phyloP scores from a whole-genome alignment of 1,284 basidiomycete genomes.

The Nidula niveotomentosa region DNA sequence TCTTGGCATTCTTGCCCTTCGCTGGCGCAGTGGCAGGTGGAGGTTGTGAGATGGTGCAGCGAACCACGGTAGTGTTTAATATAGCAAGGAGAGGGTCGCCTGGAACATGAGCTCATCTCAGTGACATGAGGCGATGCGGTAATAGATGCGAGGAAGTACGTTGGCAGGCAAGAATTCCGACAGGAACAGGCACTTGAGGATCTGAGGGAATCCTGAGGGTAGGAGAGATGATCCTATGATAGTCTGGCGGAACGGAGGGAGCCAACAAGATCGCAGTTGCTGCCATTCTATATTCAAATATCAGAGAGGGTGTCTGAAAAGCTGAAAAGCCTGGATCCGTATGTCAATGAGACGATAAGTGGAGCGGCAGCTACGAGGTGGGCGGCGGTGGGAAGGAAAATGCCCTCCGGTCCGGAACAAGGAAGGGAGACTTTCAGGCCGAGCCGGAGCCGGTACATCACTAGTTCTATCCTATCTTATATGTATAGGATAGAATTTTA shows the following conservation, averaged over 20 bases:
- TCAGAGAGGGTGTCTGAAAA: background rate
- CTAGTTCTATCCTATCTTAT: no score
- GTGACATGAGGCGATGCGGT: background rate
- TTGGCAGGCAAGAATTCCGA: conserved; percentile 73
- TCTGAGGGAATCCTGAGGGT: conserved; percentile 54
- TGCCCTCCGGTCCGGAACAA: no score
- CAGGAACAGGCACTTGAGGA: conserved; percentile 52
- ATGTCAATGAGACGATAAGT: no score
- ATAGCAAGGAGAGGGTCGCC: conserved; percentile 66
- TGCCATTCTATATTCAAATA: background rate
- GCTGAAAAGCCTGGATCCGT: background rate
- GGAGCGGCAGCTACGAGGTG: no score
- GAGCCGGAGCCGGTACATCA: no score
- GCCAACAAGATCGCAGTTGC: conserved; percentile 35
- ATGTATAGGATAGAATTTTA: no score
- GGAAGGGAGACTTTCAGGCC: no score
- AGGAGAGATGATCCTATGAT: conserved; percentile 63
- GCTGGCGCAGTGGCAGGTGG: conserved; percentile 22
- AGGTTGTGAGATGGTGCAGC: conserved; percentile 41
- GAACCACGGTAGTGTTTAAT: conserved; percentile 54
- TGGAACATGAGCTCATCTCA: conserved; percentile 19
- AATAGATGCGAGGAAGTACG: conserved; percentile 34
- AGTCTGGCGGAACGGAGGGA: conserved; percentile 48
- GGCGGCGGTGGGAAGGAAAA: no score
- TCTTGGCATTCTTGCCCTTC: conserved; percentile 50